A percentile compares a stretch with the other conserved stretches of the same genome.
These are phyloP conservation scores for Lentinula novae-zelandiae DNA, from an alignment of 1,284 basidiomycete species.

Conservation along the genomic window DNA sequence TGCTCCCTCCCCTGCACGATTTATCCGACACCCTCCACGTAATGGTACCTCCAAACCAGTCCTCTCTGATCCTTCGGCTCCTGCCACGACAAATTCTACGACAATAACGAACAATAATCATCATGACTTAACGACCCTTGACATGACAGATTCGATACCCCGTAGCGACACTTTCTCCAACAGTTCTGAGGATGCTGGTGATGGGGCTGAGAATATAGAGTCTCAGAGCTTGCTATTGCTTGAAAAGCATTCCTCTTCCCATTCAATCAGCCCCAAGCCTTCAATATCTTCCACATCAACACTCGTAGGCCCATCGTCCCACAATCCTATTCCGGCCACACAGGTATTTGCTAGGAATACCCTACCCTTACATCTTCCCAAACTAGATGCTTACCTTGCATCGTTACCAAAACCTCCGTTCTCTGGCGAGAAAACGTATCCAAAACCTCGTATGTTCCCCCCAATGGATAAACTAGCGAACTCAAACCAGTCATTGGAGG, in stretches of 20 bases:
- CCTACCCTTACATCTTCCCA: slow-evolving; percentile 52
- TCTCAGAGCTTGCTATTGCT: background rate
- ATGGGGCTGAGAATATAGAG: slow-evolving; percentile 1
- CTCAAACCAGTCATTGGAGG: slow-evolving; percentile 47
- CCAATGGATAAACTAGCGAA: slow-evolving; percentile 55
- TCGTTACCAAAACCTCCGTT: slow-evolving; percentile 40
- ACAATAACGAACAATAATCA: slow-evolving; percentile 4
- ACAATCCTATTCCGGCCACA: slow-evolving; percentile 52
- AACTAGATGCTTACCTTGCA: slow-evolving; percentile 54
- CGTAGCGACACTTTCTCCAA: background rate
- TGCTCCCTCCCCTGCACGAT: slow-evolving; percentile 30
- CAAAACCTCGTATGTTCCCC: slow-evolving; percentile 44
- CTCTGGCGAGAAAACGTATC: slow-evolving; percentile 18
- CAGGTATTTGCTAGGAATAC: slow-evolving; percentile 54
- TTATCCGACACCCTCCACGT: slow-evolving; percentile 22
- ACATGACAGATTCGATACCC: slow-evolving; percentile 17
- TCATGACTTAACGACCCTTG: slow-evolving; percentile 19
- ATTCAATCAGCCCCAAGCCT: background rate
- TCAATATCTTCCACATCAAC: slow-evolving; percentile 10
- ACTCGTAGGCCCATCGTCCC: slow-evolving; percentile 20
- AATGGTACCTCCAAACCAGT: background rate
- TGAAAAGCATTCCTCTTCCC: background rate
- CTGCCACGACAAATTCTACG: slow-evolving; percentile 19
- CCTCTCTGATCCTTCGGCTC: slow-evolving; percentile 2
- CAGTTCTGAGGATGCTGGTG: background rate